Base-by-base conservation (phyloP, 176 grass and related monocot species). In the Guadua angustifolia region DNA sequence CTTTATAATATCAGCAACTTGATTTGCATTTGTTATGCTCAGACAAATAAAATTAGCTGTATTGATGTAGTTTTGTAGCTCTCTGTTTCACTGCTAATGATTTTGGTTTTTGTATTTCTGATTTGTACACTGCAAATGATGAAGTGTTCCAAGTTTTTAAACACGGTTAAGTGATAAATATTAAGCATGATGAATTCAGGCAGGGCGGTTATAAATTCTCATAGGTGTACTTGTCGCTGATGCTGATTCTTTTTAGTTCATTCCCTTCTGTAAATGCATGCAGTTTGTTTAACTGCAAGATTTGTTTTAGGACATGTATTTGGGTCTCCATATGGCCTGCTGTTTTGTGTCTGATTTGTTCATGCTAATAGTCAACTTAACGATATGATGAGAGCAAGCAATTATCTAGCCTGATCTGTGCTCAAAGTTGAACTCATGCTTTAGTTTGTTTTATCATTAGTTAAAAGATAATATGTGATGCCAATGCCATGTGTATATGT, bases 331-430 rank as follows among this genome's bases (percentile, higher is more conserved):
- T 53, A 14, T 43, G 17, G 24, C 2, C 17, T 17, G 16, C 13
- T n/a, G 7, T 77, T 79, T 68, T 73, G 45, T 40, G 22, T 45
- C 9, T 75, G 60, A 19, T 22, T 40, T 43, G n/a, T 85, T 16
- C 1, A 6, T 71, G 17, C 11, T 33, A 21, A 38, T 38, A 38
- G 36, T 38, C 36, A 5, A 38, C 36, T 38, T 38, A 38, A 38
- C 5, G 36, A 38, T 38, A 38, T 38, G 36, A 38, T 38, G 36
- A 38, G 36, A 38, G 5, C 36, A 38, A 38, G 36, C 3, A 38
- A 38, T 38, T 38, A 38, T 38, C 36, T 38, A 38, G 29, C 29
- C 29, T 29, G 29, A 29, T 29, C 29, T 29, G 29, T 29, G 29
- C 29, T 29, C 29, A 29, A 29, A 36, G 9, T 22, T 45, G 55